Base-by-base conservation (phyloP, 345 rosid genomes). In the Hibiscus tridactylites region DNA sequence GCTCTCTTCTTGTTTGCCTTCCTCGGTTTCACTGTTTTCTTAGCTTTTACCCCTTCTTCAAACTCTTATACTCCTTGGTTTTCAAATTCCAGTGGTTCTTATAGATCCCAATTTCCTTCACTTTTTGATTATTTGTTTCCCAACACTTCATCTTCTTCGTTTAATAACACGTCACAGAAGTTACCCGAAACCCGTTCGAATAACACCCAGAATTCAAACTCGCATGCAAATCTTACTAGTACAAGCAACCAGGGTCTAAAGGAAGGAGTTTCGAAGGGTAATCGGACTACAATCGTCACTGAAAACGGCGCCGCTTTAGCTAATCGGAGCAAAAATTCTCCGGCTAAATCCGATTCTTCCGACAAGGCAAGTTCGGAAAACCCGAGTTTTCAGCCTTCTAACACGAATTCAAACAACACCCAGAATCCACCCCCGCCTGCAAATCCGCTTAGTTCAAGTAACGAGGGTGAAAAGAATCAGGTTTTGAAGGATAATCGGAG, bases 31-130 rank as follows among this genome's bases (percentile, higher is more conserved):
- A 87, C 96, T 67, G 76, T 82, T 58, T 85, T 90, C 81, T 67
- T 95, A 59, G 89, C 91, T 60, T 88, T 95, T 28, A 78, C 39
- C 49, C 91, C 97, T 64, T 87, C 96, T 76, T 71, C 90, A 0
- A 80, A 81, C 76, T 86, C 60, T 86, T 86, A 63, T 39, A 9
- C 75, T 16, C 16, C 31, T 24, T 56, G 60, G 44, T 77, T 19
- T 17, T 9, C 61, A 10, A 9, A 75, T 17, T 21, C 85, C 49
- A 7, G 74, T 8, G 79, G 63, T 61, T 74, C 94, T 65, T 72
- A 78, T 24, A 72, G 90, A 86, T 89, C 96, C 70, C 87, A 81
- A 7, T 82, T 80, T 44, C 66, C 88, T 78, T 80, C 98, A 12
- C 9, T 85, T 58, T 83, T 85, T 82, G 80, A 87, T 33, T 76